Conservation (phyloP, 2,329 filamentous ascomycete species). For the Cephalotrichum gorgonifer region DNA sequence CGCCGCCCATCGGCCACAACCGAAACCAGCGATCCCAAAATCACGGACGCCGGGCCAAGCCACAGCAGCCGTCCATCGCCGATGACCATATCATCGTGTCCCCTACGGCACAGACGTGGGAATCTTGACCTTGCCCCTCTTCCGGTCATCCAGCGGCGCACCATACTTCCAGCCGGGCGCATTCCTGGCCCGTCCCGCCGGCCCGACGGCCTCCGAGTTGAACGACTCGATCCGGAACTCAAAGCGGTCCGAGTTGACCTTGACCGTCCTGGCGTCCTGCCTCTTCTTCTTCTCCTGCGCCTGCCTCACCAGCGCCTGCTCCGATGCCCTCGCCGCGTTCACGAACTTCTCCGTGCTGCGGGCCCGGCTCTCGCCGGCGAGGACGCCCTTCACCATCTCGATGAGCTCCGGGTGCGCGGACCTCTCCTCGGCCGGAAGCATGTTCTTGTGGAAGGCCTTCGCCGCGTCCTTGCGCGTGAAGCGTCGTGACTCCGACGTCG, state of each 20-base stretch:
- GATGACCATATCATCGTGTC: too few relatives aligned
- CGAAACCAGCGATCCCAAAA: too few relatives aligned
- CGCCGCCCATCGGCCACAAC: background rate
- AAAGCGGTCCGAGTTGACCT: constrained; percentile 40
- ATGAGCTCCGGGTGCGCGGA: constrained; percentile 55
- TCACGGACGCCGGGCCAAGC: too few relatives aligned
- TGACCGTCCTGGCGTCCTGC: constrained; percentile 29
- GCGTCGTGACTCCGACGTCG: constrained; percentile 50
- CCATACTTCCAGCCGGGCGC: constrained; percentile 56
- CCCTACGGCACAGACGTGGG: constrained; percentile 46
- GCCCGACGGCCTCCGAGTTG: constrained; percentile 45
- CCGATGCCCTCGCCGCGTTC: constrained; percentile 29
- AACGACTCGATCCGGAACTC: constrained; percentile 54
- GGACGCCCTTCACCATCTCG: constrained; percentile 37
- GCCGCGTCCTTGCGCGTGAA: constrained; percentile 58
- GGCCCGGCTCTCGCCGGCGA: constrained; percentile 21
- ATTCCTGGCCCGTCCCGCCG: constrained; percentile 36
- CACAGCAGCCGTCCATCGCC: too few relatives aligned
- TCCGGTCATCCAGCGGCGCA: constrained; percentile 50
- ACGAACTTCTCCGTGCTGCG: constrained; percentile 31
- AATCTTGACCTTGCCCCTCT: constrained; percentile 56
- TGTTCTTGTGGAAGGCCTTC: constrained; percentile 48
- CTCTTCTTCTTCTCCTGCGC: constrained; percentile 18
- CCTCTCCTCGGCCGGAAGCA: constrained; percentile 50
- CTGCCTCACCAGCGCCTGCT: constrained; percentile 26